These are phyloP conservation scores for Bruguiera parviflora DNA, from an alignment of 345 rosid species.

Conservation along the genomic window DNA sequence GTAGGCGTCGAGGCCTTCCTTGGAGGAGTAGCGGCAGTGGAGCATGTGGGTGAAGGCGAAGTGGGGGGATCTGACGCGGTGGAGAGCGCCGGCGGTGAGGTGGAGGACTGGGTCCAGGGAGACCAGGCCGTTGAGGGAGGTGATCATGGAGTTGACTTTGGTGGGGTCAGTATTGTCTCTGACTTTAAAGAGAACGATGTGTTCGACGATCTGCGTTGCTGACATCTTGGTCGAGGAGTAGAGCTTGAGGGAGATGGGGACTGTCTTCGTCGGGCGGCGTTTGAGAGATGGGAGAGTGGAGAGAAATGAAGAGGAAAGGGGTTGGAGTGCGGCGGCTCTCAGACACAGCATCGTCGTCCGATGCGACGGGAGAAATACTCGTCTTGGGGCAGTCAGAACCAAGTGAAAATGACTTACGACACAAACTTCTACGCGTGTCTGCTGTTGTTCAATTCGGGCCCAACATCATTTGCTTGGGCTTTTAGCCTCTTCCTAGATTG, in stretches of 20 bases:
- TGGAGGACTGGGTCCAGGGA: slow-evolving; percentile 59
- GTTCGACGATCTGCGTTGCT: slow-evolving; percentile 41
- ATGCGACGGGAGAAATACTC: not conserved
- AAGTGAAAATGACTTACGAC: too few relatives aligned
- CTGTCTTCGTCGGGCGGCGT: slow-evolving; percentile 5
- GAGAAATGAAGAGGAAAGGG: slow-evolving; percentile 20
- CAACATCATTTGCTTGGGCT: too few relatives aligned
- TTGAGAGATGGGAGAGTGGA: slow-evolving; percentile 17
- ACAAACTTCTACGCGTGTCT: too few relatives aligned
- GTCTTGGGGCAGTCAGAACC: too few relatives aligned
- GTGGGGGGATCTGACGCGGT: slow-evolving; percentile 40
- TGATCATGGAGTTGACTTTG: slow-evolving; percentile 50
- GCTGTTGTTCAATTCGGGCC: too few relatives aligned
- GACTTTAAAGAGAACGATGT: slow-evolving; percentile 81
- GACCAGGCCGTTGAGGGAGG: slow-evolving; percentile 48
- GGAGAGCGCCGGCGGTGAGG: slow-evolving; percentile 56
- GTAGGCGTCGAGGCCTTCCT: slow-evolving; percentile 51
- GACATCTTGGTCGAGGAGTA: slow-evolving; percentile 32
- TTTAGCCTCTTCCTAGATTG: too few relatives aligned
- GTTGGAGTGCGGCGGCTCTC: slow-evolving; percentile 14
- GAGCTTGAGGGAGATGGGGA: slow-evolving; percentile 18
- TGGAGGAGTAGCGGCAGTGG: slow-evolving; percentile 74
- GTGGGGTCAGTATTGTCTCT: slow-evolving; percentile 42
- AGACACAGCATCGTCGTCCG: slow-evolving; percentile 23
- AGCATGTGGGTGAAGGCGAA: slow-evolving; percentile 75